Evolutionary conservation across 108 stramenopile genomes (phyloP).

Genomic region (Cyclostephanos tholiformis): DNA sequence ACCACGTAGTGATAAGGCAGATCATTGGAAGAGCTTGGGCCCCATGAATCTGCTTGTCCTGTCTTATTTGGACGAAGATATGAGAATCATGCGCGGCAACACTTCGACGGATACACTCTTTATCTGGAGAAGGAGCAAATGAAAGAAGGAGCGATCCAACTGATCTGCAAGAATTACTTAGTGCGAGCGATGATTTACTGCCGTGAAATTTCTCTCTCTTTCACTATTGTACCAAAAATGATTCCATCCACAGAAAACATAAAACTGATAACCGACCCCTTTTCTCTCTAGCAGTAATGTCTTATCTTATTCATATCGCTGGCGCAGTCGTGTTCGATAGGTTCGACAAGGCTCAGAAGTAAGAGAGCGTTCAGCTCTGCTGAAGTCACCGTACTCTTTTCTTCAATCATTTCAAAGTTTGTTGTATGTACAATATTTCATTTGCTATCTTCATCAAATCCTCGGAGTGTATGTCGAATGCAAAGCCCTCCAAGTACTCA

Average conservation of each 20-base stretch:
- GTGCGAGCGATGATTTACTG: too few species aligned
- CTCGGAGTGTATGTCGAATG: conserved; percentile 40
- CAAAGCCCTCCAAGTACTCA: conserved; percentile 63
- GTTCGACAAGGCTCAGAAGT: too few species aligned
- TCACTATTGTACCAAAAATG: too few species aligned
- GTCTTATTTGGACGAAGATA: conserved; percentile 78
- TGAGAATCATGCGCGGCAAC: conserved; percentile 84
- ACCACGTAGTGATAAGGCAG: conserved; percentile 72
- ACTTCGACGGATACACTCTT: conserved; percentile 82
- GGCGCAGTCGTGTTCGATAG: too few species aligned
- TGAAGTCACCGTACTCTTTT: too few species aligned
- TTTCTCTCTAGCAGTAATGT: too few species aligned
- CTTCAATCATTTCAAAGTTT: background rate
- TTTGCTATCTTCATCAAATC: background rate
- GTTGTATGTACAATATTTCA: background rate
- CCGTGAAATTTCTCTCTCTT: too few species aligned
- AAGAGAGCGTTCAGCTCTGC: too few species aligned
- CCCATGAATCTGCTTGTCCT: conserved; percentile 78
- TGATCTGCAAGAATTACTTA: too few species aligned
- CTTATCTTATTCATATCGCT: too few species aligned
- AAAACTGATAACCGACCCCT: too few species aligned
- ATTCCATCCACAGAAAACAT: too few species aligned
- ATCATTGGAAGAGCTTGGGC: conserved; percentile 88
- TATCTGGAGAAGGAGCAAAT: conserved; percentile 57
- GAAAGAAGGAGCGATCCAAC: background rate